phyloP scores from a whole-genome alignment of 352 stramenopile species.

The Globisporangium nunn region DNA sequence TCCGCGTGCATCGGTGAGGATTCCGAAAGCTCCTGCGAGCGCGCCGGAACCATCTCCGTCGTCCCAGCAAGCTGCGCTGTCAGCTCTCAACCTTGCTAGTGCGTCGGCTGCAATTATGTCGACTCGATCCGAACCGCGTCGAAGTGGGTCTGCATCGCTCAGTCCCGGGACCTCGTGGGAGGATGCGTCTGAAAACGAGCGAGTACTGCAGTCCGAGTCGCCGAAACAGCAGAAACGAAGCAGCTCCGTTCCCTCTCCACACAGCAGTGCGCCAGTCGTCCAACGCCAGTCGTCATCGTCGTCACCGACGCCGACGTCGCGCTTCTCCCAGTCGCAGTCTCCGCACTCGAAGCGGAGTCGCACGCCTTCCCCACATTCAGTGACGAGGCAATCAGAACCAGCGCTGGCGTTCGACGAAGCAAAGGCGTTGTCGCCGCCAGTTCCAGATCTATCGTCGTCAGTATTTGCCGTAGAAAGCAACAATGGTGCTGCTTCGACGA shows the following conservation, averaged over 20 bases:
- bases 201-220: not conserved
- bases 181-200: not conserved
- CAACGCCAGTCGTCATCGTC: constrained; percentile 1
- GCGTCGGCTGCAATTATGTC: constrained; percentile 13
- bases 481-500: not conserved
- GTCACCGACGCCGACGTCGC: not conserved
- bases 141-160: constrained; percentile 1
- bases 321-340: constrained; percentile 1
- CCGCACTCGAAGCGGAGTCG: constrained; percentile 2
- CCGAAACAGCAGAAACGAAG: not conserved
- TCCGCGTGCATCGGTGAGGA: not conserved
- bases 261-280: not conserved
- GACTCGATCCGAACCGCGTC: not conserved
- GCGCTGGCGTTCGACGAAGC: constrained; percentile 1
- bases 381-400: not conserved
- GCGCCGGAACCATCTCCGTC: not conserved
- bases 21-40: not conserved
- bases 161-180: not conserved
- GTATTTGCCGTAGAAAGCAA: not conserved
- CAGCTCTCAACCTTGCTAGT: constrained; percentile 7
- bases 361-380: not conserved
- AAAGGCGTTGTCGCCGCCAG: not conserved
- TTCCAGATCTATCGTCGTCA: not conserved
- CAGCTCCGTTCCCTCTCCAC: not conserved
- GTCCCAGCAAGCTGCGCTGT: not conserved